phyloP scores from a whole-genome alignment of 2,329 filamentous ascomycete species.

The Cladobotryum protrusum region DNA sequence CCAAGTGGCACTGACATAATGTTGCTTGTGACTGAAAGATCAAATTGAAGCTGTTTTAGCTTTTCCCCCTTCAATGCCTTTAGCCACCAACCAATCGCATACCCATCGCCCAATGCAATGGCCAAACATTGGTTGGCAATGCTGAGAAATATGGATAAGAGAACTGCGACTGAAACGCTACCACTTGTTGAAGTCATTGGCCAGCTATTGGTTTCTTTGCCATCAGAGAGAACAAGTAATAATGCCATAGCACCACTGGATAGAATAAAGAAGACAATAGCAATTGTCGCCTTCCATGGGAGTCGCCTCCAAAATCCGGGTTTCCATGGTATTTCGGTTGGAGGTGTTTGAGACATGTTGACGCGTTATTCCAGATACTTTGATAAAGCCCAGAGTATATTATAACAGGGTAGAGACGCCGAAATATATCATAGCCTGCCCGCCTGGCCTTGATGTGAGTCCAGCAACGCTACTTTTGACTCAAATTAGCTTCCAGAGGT shows the following conservation, averaged over 20 bases:
- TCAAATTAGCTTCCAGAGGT: too few relatives aligned
- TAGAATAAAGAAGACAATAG: neutral
- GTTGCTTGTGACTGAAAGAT: slow-evolving; percentile 5
- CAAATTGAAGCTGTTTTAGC: slow-evolving; percentile 7
- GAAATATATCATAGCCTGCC: too few relatives aligned
- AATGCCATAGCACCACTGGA: slow-evolving; percentile 4
- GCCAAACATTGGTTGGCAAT: slow-evolving; percentile 1
- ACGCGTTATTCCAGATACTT: too few relatives aligned
- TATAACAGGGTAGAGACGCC: too few relatives aligned
- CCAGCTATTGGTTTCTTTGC: slow-evolving; percentile 4
- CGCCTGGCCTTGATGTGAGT: too few relatives aligned
- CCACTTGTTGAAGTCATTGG: neutral
- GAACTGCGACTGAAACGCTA: slow-evolving; percentile 2
- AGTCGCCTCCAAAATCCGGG: slow-evolving; percentile 3
- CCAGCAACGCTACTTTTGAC: too few relatives aligned
- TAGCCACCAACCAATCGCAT: slow-evolving; percentile 7
- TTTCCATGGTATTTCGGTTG: slow-evolving; percentile 1
- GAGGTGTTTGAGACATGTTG: too few relatives aligned
- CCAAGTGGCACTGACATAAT: neutral
- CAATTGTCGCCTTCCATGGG: neutral
- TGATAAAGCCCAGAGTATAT: too few relatives aligned
- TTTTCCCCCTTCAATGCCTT: slow-evolving; percentile 3
- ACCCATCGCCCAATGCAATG: slow-evolving; percentile 2
- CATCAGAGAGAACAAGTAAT: slow-evolving; percentile 1
- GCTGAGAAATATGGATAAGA: slow-evolving; percentile 1